Evolutionary conservation across 164 flowering plant species (phyloP).

Genomic region (Aristolochia californica): DNA sequence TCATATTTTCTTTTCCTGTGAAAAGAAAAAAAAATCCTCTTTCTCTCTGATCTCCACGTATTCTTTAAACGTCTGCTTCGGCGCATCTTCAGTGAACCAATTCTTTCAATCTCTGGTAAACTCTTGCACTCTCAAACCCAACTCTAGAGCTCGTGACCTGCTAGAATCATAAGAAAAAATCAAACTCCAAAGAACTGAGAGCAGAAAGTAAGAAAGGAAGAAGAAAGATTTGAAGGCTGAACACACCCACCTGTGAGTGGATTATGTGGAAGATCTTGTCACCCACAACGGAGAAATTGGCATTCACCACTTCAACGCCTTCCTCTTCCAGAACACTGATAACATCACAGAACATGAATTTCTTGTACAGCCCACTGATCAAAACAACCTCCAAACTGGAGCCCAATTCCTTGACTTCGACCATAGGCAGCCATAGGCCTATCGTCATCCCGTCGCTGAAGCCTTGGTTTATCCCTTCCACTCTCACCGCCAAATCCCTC

Average conservation of each 20-base stretch:
- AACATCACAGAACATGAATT: conserved; percentile 33
- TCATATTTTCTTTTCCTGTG: too few relatives aligned
- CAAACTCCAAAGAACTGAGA: not conserved
- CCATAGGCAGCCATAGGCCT: conserved; percentile 19
- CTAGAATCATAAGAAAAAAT: not conserved
- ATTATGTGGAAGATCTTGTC: conserved; percentile 30
- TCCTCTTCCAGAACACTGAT: conserved; percentile 35
- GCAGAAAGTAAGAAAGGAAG: too few relatives aligned
- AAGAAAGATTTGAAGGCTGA: too few relatives aligned
- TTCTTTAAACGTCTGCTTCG: too few relatives aligned
- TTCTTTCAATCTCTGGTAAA: conserved; percentile 30
- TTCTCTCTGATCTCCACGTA: too few relatives aligned
- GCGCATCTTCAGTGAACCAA: conserved; percentile 16
- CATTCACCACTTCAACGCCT: conserved; percentile 43
- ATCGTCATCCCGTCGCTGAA: not conserved
- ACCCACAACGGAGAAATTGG: conserved; percentile 23
- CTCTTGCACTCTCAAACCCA: conserved; percentile 41
- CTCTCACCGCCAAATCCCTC: conserved; percentile 17
- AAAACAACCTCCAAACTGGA: conserved; percentile 30
- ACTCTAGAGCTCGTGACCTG: conserved; percentile 40
- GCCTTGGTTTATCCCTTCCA: not conserved
- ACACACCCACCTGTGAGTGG: conserved; percentile 36
- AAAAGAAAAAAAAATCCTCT: too few relatives aligned
- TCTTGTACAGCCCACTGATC: conserved; percentile 25
- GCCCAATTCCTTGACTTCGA: conserved; percentile 41